Conservation (phyloP, 2,329 filamentous ascomycete species). For the Penicillium sp. region DNA sequence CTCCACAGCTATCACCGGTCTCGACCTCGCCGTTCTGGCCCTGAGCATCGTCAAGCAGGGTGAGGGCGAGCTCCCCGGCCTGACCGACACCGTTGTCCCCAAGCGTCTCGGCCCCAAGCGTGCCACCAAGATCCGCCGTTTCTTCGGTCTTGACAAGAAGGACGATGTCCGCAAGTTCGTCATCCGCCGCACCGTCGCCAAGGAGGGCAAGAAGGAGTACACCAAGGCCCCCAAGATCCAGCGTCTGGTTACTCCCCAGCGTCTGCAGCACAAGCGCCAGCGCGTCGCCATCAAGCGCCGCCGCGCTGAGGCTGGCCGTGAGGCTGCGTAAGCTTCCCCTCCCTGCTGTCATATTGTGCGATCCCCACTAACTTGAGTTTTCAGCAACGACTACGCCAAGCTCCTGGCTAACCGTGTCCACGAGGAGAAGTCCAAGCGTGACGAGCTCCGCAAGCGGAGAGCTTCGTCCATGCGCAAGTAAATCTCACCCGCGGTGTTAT, state of each 20-base stretch:
- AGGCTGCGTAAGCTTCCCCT: constrained; percentile 77
- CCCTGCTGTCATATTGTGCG: neutral
- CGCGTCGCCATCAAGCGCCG: constrained; percentile 96
- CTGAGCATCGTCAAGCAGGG: constrained; percentile 98
- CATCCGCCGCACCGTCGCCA: constrained; percentile 95
- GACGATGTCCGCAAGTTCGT: constrained; percentile 99
- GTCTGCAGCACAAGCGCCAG: constrained; percentile 99
- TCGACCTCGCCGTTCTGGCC: constrained; percentile 90
- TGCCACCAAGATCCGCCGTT: constrained; percentile 98
- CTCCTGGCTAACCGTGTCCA: constrained; percentile 93
- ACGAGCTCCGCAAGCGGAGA: constrained; percentile 91
- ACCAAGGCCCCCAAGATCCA: constrained; percentile 99
- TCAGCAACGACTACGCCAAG: constrained; percentile 91
- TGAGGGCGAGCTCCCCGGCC: constrained; percentile 84
- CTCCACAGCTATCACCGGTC: constrained; percentile 77
- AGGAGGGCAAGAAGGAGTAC: constrained; percentile 95
- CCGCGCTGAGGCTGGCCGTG: constrained; percentile 93
- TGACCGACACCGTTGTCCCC: constrained; percentile 96
- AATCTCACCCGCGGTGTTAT: constrained; percentile 35
- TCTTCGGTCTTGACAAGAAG: constrained; percentile 99
- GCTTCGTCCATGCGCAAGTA: constrained; percentile 92
- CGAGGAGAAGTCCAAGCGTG: constrained; percentile 92
- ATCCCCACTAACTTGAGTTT: constrained; percentile 22
- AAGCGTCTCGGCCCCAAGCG: constrained; percentile 99
- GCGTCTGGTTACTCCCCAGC: constrained; percentile 98